phyloP scores from a whole-genome alignment of 495 filamentous ascomycete species.

The Neurospora sp. region DNA sequence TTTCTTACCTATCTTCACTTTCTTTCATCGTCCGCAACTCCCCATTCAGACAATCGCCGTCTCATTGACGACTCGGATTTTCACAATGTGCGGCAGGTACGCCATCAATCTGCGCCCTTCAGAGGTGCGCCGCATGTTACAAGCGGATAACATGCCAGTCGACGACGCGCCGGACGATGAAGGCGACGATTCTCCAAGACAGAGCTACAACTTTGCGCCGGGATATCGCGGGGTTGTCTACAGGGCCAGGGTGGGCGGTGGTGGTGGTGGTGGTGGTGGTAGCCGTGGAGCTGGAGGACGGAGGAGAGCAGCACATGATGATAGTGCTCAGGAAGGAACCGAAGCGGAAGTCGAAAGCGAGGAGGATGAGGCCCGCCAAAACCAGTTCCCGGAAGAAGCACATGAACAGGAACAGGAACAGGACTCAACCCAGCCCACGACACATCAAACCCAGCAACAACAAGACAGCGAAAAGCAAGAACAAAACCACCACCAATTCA shows the following conservation, averaged over 20 bases:
- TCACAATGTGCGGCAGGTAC: slow-evolving; percentile 79
- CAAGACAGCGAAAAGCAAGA: background rate
- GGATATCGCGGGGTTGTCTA: slow-evolving; percentile 81
- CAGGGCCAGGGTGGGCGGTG: slow-evolving; percentile 58
- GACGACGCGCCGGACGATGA: slow-evolving; percentile 66
- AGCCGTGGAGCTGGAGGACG: background rate
- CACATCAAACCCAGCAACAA: slow-evolving; percentile 1
- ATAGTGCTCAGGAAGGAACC: slow-evolving; percentile 1
- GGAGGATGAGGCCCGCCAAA: background rate
- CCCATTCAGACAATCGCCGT: background rate
- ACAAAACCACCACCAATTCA: slow-evolving; percentile 42
- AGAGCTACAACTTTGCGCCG: slow-evolving; percentile 89
- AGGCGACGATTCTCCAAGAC: slow-evolving; percentile 45
- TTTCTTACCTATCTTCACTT: background rate
- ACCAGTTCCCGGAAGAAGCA: background rate
- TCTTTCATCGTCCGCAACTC: background rate
- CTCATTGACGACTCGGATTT: background rate
- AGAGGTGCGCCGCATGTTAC: slow-evolving; percentile 57
- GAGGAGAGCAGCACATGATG: slow-evolving; percentile 2
- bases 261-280: slow-evolving; percentile 31
- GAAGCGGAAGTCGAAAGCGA: slow-evolving; percentile 9
- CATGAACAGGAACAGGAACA: background rate
- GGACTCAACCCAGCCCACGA: background rate
- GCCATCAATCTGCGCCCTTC: slow-evolving; percentile 62
- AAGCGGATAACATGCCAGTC: slow-evolving; percentile 65